Percentiles rank a stretch among this genome's conserved stretches.
Conservation (phyloP, 129 eudicot species). For the Rutidosis leptorrhynchoides region DNA sequence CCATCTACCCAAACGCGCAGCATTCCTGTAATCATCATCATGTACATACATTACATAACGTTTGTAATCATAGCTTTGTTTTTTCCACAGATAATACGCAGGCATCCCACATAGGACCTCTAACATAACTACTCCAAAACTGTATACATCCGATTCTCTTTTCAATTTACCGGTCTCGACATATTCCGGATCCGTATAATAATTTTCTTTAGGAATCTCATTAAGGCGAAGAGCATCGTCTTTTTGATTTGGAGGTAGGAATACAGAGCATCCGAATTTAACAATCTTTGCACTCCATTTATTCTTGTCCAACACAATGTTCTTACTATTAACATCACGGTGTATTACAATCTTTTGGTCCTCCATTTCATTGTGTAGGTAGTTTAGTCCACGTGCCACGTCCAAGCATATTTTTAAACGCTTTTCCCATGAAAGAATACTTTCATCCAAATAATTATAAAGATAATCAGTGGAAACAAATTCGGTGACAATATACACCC, state of each 20-base stretch:
- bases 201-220: fast-evolving
- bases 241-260: neutral
- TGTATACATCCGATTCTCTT: neutral
- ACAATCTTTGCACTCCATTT: neutral
- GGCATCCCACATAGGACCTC: neutral
- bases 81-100: too few relatives aligned
- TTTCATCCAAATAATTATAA: fast-evolving
- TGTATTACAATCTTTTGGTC: neutral
- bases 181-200: neutral
- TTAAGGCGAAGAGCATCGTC: neutral
- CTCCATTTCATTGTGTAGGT: neutral
- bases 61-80: too few relatives aligned
- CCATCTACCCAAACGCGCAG: neutral
- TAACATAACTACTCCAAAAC: neutral
- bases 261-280: neutral
- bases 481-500: neutral
- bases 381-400: neutral
- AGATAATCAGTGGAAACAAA: neutral
- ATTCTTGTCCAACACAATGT: neutral
- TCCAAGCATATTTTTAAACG: neutral
- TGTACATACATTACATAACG: too few relatives aligned
- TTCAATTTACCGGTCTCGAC: neutral
- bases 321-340: neutral
- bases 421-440: neutral
- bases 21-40: too few relatives aligned